Conservation (phyloP, 352 stramenopile species). For the Phytophthora pluvialis region DNA sequence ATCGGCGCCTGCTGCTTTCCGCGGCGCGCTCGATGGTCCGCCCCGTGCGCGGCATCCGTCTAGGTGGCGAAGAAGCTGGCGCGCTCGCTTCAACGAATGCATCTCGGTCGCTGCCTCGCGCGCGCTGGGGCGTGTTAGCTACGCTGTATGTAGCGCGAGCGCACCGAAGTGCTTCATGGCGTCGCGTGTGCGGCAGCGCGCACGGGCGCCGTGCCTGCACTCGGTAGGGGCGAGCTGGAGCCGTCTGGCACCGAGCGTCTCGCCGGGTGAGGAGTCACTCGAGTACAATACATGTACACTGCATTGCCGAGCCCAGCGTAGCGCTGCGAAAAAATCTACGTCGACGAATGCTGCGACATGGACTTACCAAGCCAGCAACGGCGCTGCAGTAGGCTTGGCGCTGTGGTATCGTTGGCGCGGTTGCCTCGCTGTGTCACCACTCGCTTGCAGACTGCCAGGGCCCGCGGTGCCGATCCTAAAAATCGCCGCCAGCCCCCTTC, state of each 20-base stretch:
- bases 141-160: conserved; percentile 3
- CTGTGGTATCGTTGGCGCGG: too few species aligned
- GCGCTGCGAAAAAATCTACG: background rate
- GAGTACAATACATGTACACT: too few species aligned
- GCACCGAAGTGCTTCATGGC: conserved; percentile 17
- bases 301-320: conserved; percentile 10
- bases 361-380: background rate
- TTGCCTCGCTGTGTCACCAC: background rate
- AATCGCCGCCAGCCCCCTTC: conserved; percentile 18
- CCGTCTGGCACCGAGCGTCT: background rate
- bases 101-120: conserved; percentile 2
- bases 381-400: background rate
- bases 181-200: background rate
- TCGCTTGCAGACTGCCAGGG: background rate
- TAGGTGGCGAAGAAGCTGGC: conserved; percentile 15
- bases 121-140: background rate
- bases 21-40: conserved; percentile 13
- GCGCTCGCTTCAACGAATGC: conserved; percentile 16
- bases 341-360: conserved; percentile 1
- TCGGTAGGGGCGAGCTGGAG: background rate
- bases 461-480: conserved; percentile 18
- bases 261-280: background rate
- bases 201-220: background rate
- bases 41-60: background rate
- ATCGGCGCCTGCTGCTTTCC: conserved; percentile 27